These are phyloP conservation scores for Thermothelomyces thermophilus DNA, from an alignment of 2,329 filamentous ascomycete species.

Conservation along the genomic window DNA sequence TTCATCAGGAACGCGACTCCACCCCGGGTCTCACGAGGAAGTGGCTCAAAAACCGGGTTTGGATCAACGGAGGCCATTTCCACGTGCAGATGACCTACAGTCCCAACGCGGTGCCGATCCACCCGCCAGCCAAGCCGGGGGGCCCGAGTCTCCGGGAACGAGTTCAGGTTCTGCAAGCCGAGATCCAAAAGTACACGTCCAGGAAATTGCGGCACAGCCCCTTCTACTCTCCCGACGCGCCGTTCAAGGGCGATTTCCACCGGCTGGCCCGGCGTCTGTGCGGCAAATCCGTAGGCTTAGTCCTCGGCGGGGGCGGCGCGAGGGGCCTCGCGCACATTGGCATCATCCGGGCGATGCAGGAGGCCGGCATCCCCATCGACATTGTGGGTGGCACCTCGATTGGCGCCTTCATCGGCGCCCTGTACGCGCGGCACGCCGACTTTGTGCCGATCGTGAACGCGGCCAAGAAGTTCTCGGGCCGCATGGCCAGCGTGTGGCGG, in stretches of 20 bases:
- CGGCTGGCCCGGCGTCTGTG: conserved; percentile 82
- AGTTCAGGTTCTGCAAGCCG: conserved; percentile 89
- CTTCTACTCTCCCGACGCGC: conserved; percentile 83
- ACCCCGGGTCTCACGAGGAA: conserved; percentile 75
- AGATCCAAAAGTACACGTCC: conserved; percentile 97
- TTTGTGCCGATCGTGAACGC: conserved; percentile 95
- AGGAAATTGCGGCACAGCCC: conserved; percentile 82
- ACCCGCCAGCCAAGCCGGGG: conserved; percentile 68
- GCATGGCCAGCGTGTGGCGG: conserved; percentile 99
- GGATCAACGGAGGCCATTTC: conserved; percentile 97
- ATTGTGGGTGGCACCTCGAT: conserved; percentile 95
- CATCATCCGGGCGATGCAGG: conserved; percentile 89
- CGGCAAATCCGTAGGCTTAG: conserved; percentile 88
- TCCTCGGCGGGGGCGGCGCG: conserved; percentile 88
- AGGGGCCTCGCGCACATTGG: conserved; percentile 88
- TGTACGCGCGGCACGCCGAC: conserved; percentile 94
- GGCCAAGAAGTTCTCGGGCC: conserved; percentile 92
- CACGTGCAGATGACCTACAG: conserved; percentile 94
- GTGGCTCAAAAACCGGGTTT: conserved; percentile 88
- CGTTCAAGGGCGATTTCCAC: conserved; percentile 96
- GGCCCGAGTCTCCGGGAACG: conserved; percentile 83
- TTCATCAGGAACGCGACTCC: conserved; percentile 86
- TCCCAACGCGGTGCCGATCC: conserved; percentile 66
- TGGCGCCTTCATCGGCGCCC: conserved; percentile 85
- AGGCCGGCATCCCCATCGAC: conserved; percentile 93